Base-by-base conservation (phyloP, 2,329 filamentous ascomycete species). In the Ampelomyces quisqualis region DNA sequence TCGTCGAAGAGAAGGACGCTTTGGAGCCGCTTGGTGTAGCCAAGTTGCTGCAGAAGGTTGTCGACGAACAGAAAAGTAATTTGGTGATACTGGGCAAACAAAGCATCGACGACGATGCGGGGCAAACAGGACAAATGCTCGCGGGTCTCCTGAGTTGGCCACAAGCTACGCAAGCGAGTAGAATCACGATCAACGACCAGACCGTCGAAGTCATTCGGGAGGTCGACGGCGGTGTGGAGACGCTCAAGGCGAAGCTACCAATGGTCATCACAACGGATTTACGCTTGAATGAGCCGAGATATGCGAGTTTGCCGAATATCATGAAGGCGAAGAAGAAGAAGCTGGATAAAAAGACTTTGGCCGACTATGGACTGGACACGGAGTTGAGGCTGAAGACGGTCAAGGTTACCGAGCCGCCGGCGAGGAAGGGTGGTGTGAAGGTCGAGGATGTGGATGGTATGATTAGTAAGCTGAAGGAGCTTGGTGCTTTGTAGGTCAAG, bases 291-390 rank as follows among this genome's bases (percentile, higher is more conserved):
- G 89, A 94, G 80, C 93, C 93, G 45, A 78, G 93, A 52, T 98
- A 95, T 70, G 93, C 91, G 15, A 95, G 83, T 71, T 70, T 98
- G 80, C 91, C 90, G 35, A 97, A 97, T 68, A 97, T 98, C 54
- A 98, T 98, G 93, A 98, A 97, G 85, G 93, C 93, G 38, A 98
- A 98, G 86, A 98, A 97, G 87, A 98, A 98, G 86, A 88, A 88
- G 64, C 65, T 98, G 58, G 89, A 93, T 62, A 97, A 96, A 85
- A 86, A 89, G 79, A 88, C 80, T 53, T 69, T 96, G 68, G 79
- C 76, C 42, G 93, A 98, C 40, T 69, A 64, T 65, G 86, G 87
- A 69, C 72, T 95, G 29, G 84, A 90, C 58, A 80, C 80, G 37
- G 78, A 79, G 68, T 83, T 79, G 71, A 79, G 90, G 60, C 72